Conservation (phyloP, 805 yeast genomes). For the Saccharomycopsis fermentans region DNA sequence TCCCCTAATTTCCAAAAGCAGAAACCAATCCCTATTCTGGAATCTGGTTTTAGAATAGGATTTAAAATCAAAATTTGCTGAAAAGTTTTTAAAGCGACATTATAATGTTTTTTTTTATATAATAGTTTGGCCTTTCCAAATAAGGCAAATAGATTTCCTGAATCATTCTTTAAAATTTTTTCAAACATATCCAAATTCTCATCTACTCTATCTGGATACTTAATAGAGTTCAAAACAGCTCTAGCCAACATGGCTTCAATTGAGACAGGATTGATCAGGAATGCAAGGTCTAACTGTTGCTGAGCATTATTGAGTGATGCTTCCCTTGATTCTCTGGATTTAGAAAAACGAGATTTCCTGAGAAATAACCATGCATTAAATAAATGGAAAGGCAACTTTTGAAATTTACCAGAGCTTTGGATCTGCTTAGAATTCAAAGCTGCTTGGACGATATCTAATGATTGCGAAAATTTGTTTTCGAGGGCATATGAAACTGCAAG, state of each 20-base stretch:
- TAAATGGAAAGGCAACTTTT: constrained; percentile 37
- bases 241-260: constrained; percentile 11
- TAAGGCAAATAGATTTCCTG: constrained; percentile 62
- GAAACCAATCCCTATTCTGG: constrained; percentile 88
- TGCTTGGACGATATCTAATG: constrained; percentile 49
- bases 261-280: constrained; percentile 20
- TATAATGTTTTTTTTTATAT: constrained; percentile 61
- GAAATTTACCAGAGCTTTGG: constrained; percentile 30
- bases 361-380: constrained; percentile 69
- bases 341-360: constrained; percentile 30
- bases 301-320: constrained; percentile 32
- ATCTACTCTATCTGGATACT: constrained; percentile 8
- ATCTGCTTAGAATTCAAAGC: constrained; percentile 37
- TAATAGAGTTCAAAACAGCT: constrained; percentile 4
- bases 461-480: constrained; percentile 47
- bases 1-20: constrained; percentile 88
- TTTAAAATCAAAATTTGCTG: constrained; percentile 72
- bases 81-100: constrained; percentile 66
- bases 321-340: constrained; percentile 22
- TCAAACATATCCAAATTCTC: constrained; percentile 11
- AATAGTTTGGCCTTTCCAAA: constrained; percentile 77
- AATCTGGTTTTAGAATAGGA: constrained; percentile 79
- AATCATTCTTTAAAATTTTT: constrained; percentile 32
- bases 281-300: constrained; percentile 37
- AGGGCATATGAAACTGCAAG: constrained; percentile 74